Evolutionary conservation across 2,329 filamentous ascomycete genomes (phyloP).

Genomic region (Fusarium sp.): DNA sequence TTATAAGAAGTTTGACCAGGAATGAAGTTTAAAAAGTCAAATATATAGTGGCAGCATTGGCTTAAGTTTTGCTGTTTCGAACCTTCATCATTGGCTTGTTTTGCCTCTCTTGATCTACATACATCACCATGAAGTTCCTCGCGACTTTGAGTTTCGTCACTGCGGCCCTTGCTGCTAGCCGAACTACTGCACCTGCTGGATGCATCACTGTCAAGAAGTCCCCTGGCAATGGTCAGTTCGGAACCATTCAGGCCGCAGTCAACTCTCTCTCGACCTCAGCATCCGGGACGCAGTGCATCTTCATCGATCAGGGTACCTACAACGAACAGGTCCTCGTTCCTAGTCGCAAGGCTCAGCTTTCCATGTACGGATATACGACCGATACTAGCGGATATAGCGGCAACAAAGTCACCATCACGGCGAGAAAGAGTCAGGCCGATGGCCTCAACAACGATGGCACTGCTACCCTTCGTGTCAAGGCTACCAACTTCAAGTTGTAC

Average conservation of each 20-base stretch:
- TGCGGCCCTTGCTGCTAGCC: slow-evolving; percentile 49
- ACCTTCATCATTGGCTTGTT: neutral
- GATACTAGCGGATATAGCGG: slow-evolving; percentile 61
- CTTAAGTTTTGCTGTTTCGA: neutral
- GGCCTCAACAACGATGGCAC: slow-evolving; percentile 66
- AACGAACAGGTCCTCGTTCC: slow-evolving; percentile 62
- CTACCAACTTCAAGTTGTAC: slow-evolving; percentile 69
- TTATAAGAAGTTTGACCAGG: neutral
- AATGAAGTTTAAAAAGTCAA: neutral
- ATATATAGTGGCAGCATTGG: neutral
- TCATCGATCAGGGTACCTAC: slow-evolving; percentile 74
- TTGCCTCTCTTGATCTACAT: neutral
- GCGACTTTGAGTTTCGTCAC: slow-evolving; percentile 29
- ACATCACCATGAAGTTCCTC: slow-evolving; percentile 39
- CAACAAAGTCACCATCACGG: slow-evolving; percentile 70
- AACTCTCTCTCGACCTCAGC: slow-evolving; percentile 67
- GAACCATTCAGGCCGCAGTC: slow-evolving; percentile 67
- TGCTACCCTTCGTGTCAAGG: slow-evolving; percentile 60
- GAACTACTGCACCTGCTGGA: slow-evolving; percentile 60
- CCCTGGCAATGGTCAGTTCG: slow-evolving; percentile 51
- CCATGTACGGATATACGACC: slow-evolving; percentile 69
- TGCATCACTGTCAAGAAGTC: slow-evolving; percentile 63
- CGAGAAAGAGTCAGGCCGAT: slow-evolving; percentile 58
- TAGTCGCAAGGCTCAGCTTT: slow-evolving; percentile 63
- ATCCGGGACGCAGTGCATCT: slow-evolving; percentile 68